Evolutionary conservation across 2,329 filamentous ascomycete species (phyloP), one percentile per base, ranked within the genome.

Genomic region (Exophiala bonariae): DNA sequence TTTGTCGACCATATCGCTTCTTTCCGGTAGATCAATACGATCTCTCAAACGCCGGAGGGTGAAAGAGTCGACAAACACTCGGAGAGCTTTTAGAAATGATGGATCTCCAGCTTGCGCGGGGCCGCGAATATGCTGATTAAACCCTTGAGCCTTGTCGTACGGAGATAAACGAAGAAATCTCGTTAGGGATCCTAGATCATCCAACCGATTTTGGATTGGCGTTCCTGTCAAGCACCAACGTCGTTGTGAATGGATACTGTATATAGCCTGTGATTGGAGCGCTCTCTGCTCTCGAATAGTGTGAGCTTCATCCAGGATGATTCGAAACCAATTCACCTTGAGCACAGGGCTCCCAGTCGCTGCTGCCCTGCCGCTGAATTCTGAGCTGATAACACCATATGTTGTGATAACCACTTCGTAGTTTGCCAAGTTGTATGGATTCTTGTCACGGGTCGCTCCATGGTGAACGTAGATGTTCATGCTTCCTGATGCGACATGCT

Each of bases 171-270:
- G 83, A 33, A 97, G 73, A 62, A 97, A 97, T 23, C 85, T 87
- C 49, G 96, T 83, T 2, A 97, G 74, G 1, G 92, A 87, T 11
- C 89, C 87, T 17, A 97, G 77, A 64, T 99, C 93, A 56, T 95
- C 90, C 2, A 97, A 77, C 3, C 88, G 85, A 63, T 99, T 99
- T 67, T 97, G 92, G 7, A 97, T 88, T 0, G 91, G 93, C 0
- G 93, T 97, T 44, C 92, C 93, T 0, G 93, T 97, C n/a, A 97
- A 89, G 2, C 91, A 92, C 93, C 93, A 99, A 26, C 91, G 85
- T 23, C 91, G 82, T 61, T 87, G 80, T 2, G 90, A 88, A 50
- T 87, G 79, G 2, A 97, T 74, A 16, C 82, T 80, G 55, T 89
- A 91, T 16, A 93, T 88, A 3, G 89, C 88, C 64, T 91, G 89